Base-by-base conservation (phyloP, 371 early-diverging fungal species). In the Mucor velutinosus region DNA sequence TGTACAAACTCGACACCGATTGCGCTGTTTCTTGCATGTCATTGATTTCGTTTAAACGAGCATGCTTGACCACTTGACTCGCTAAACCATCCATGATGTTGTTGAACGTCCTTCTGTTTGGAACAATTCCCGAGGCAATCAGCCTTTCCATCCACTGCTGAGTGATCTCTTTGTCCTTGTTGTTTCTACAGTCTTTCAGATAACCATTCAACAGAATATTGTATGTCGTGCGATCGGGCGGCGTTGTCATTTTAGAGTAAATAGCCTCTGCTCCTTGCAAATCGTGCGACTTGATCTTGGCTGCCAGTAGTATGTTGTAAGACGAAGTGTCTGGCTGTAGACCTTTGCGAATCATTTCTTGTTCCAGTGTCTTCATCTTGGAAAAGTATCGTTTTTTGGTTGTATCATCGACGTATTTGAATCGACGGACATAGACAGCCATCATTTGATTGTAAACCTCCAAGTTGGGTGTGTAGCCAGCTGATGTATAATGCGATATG, bases 221-320 rank as follows among this genome's bases (percentile, higher is more conserved):
- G 59, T 62, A 77, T 0, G 77, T 77, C 11, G 61, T 74, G 15
- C 74, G 45, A 55, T 77, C 70, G 5, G 74, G 72, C 8, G 49
- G 29, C 5, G 49, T 47, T 6, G 32, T 51, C 62, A 77, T 66
- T 11, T 64, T 68, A 5, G 61, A 30, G 53, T 39, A 67, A 25
- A 74, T 37, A 21, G 45, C 60, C 35, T 74, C 76, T n/a, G 72
- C 69, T 0, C 58, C 72, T 37, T 56, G 41, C 2, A 74, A 17
- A 12, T 69, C 39, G 6, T 65, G 60, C 17, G 57, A 17, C 32
- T 72, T 76, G 4, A 71, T 62, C 21, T 55, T 63, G 7, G 80
- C 80, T 7, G 74, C 64, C 6, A 80, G 37, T 12, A 74, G 57
- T 25, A 77, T 45, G 47, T 80, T 80, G 47, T 74, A 80, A 0